Base-by-base conservation (phyloP, 208 protist species). In the Balamuthia mandrillaris region DNA sequence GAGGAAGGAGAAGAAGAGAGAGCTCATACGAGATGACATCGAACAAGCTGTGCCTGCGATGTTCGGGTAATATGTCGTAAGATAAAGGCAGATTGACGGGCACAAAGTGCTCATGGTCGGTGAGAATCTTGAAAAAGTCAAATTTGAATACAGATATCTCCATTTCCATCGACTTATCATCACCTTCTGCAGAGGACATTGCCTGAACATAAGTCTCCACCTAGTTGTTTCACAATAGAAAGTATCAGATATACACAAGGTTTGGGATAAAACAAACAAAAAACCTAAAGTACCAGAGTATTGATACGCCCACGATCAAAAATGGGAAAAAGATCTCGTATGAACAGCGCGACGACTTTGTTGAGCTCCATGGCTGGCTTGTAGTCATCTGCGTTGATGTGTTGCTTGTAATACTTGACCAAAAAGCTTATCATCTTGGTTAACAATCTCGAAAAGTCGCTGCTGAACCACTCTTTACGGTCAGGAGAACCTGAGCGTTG, bases 41-140 rank as follows among this genome's bases (percentile, higher is more conserved):
- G n/a, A n/a, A n/a, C n/a, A n/a, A n/a, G n/a, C n/a, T n/a, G 29
- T 60, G 49, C 18, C 24, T 60, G 3, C 3, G 52, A 27, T 4
- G 52, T 3, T 60, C 24, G 3, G 56, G 54, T 27, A 68, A 47
- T 3, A 90, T 1, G 3, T 79, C 52, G 51, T 88, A 84, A 18
- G 82, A 78, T 24, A 84, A 16, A 16, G 88, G 90, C 2, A 93
- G 51, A 47, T 91, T 93, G 0, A 93, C 12, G 1, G 85, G 72
- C 7, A 93, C 29, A 42, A 86, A 93, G 44, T 92, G 86, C 68
- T 93, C 90, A 44, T 93, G 92, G 9, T 89, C 85, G 2, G 72
- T 77, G 14, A 93, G 33, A 10, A 93, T 84, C 35, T 88, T 84
- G 3, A 93, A 42, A 24, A 90, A 92, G 45, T 91, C 86, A 21